Percentiles rank a stretch among this genome's conserved stretches.
phyloP scores from a whole-genome alignment of 257 asterid genomes.

The Sherardia arvensis region DNA sequence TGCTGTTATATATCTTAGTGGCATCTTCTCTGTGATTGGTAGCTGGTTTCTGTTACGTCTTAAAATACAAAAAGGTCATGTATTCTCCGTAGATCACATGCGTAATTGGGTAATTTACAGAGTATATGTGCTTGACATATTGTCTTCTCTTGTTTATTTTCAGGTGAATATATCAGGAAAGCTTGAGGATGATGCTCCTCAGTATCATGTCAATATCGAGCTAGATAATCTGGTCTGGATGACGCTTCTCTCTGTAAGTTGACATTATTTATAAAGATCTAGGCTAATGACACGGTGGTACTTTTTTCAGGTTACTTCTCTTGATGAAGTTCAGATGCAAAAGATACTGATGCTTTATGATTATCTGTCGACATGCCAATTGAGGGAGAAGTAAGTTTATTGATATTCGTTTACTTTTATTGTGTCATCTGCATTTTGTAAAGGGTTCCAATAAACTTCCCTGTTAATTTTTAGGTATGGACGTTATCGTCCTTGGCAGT shows the following conservation, averaged over 20 bases:
- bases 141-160: conserved; percentile 10
- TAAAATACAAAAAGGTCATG: background rate
- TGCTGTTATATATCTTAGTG: background rate
- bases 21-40: background rate
- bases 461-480: conserved; percentile 54
- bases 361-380: conserved; percentile 57
- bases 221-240: conserved; percentile 50
- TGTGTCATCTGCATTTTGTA: background rate
- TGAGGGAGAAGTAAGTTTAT: conserved; percentile 70
- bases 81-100: too few species aligned
- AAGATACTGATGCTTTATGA: conserved; percentile 55
- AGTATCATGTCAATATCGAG: conserved; percentile 55
- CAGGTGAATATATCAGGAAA: conserved; percentile 89
- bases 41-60: background rate
- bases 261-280: conserved; percentile 6
- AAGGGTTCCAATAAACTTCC: conserved; percentile 10
- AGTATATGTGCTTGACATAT: background rate
- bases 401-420: background rate
- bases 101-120: too few species aligned
- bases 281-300: conserved; percentile 17
- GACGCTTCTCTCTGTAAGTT: conserved; percentile 8
- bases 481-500: conserved; percentile 87
- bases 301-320: conserved; percentile 44
- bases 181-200: conserved; percentile 78
- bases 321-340: conserved; percentile 81